These are phyloP conservation scores for Morella rubra DNA, from an alignment of 306 rosid genomes.

Conservation along the genomic window DNA sequence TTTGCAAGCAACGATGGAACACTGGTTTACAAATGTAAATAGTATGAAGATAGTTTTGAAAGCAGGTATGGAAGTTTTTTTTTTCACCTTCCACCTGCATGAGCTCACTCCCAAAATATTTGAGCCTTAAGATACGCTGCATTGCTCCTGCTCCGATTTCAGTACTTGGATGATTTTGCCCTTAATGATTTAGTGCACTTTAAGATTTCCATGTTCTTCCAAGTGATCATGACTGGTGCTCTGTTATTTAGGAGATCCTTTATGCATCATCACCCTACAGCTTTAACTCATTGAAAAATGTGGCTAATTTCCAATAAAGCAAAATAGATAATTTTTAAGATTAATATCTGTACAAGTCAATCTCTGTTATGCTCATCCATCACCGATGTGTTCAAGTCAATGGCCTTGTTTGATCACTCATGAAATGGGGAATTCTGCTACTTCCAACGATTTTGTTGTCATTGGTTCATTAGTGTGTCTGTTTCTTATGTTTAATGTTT, in stretches of 20 bases:
- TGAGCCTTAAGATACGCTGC: neutral
- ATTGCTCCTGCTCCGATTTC: neutral
- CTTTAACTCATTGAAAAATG: neutral
- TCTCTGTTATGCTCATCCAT: neutral
- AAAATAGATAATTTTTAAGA: neutral
- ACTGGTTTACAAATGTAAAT: neutral
- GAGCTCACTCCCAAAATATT: neutral
- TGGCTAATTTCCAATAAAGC: neutral
- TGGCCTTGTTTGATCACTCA: neutral
- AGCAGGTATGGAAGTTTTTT: neutral
- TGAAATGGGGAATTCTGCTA: neutral
- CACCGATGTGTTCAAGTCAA: neutral
- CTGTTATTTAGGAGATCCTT: neutral
- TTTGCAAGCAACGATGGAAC: neutral
- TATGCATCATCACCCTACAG: neutral
- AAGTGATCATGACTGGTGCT: neutral
- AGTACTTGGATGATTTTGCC: neutral
- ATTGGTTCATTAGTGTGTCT: neutral
- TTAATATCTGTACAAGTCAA: neutral
- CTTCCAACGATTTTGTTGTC: neutral
- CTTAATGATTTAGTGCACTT: neutral
- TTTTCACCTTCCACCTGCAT: neutral
- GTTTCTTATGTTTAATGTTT: slow-evolving; percentile 7
- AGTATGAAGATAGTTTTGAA: neutral
- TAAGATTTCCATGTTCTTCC: neutral